Evolutionary conservation across 257 asterid species (phyloP).

Genomic region (Petunia axillaris): DNA sequence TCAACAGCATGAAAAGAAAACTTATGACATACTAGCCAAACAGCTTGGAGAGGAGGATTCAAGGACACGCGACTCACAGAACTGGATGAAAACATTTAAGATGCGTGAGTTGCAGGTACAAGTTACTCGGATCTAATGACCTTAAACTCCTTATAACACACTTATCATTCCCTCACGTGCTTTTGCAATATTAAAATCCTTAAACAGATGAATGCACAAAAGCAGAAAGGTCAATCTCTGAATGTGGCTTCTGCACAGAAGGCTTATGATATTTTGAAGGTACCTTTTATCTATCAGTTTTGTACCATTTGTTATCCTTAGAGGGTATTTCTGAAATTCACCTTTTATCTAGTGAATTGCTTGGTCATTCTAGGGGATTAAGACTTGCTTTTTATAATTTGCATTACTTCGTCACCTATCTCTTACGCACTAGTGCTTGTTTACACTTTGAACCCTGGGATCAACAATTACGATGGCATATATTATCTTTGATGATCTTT

Average conservation of each 20-base stretch:
- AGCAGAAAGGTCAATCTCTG: slow-evolving; percentile 84
- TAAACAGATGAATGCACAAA: slow-evolving; percentile 75
- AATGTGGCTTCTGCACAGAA: slow-evolving; percentile 72
- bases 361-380: neutral
- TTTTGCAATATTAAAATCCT: slow-evolving; percentile 14
- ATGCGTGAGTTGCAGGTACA: slow-evolving; percentile 81
- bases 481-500: neutral
- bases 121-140: neutral
- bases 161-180: slow-evolving; percentile 19
- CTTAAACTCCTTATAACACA: neutral
- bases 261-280: slow-evolving; percentile 87
- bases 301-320: neutral
- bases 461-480: neutral
- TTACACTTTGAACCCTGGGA: neutral
- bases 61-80: slow-evolving; percentile 84
- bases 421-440: neutral
- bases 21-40: slow-evolving; percentile 87
- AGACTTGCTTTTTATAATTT: slow-evolving; percentile 2
- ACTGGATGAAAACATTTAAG: slow-evolving; percentile 94
- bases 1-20: slow-evolving; percentile 90
- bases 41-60: slow-evolving; percentile 98
- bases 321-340: neutral
- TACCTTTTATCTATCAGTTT: slow-evolving; percentile 25
- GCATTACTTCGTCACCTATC: neutral
- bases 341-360: neutral